Conservation (phyloP, 345 rosid genomes). For the Aquilaria malaccensis region DNA sequence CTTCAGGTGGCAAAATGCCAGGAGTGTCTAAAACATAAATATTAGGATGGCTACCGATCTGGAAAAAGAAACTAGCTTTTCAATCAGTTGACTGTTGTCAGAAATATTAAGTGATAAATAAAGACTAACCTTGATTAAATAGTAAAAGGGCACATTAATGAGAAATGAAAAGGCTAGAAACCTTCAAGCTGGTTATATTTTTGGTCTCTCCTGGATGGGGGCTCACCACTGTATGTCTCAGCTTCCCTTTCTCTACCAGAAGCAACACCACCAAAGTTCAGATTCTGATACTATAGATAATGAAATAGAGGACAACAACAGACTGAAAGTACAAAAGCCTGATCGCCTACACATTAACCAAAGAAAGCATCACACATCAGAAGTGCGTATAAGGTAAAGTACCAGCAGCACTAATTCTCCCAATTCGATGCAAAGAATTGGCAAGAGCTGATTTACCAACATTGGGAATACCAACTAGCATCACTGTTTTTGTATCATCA, state of each 20-base stretch:
- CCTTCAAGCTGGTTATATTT: slow-evolving; percentile 85
- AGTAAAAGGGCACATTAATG: background rate
- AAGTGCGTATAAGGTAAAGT: slow-evolving; percentile 1
- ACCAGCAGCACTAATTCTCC: slow-evolving; percentile 82
- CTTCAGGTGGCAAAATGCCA: slow-evolving; percentile 58
- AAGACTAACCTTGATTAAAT: background rate
- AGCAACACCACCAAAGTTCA: background rate
- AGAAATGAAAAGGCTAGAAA: slow-evolving; percentile 10
- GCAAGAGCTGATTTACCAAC: slow-evolving; percentile 85
- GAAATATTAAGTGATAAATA: background rate
- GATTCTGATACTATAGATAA: background rate
- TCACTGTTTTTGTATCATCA: slow-evolving; percentile 40
- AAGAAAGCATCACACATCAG: background rate
- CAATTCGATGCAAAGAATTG: slow-evolving; percentile 76
- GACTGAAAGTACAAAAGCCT: background rate
- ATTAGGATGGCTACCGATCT: slow-evolving; percentile 86
- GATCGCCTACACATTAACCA: too few relatives aligned
- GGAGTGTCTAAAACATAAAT: slow-evolving; percentile 79
- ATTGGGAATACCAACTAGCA: slow-evolving; percentile 83
- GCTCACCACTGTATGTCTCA: slow-evolving; percentile 64
- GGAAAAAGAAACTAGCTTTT: slow-evolving; percentile 9
- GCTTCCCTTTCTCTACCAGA: slow-evolving; percentile 64
- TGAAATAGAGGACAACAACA: slow-evolving; percentile 2
- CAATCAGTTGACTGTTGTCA: background rate
- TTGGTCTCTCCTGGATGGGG: slow-evolving; percentile 81